Evolutionary conservation across 441 rosid species (phyloP).

Genomic region (Erodium chrysanthum): DNA sequence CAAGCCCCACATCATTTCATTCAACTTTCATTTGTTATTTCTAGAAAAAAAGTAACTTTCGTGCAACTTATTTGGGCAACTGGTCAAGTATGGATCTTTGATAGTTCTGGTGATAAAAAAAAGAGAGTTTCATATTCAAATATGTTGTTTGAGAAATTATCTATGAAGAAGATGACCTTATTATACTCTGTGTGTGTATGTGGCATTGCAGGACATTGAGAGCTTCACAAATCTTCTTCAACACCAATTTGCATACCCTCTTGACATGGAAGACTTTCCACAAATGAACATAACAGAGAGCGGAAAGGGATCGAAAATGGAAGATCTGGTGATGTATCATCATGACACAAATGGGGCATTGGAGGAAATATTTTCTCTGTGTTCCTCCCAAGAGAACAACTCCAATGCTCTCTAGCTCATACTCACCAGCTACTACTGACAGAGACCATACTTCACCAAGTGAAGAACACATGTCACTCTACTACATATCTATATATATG

Average conservation of each 20-base stretch:
- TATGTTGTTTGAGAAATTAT: background rate
- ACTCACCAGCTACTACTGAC: too few species aligned
- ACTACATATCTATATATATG: background rate
- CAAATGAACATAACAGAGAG: constrained; percentile 38
- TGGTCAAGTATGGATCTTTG: too few species aligned
- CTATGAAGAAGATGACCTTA: too few species aligned
- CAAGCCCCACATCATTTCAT: background rate
- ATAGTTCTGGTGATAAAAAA: too few species aligned
- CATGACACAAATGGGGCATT: constrained; percentile 29
- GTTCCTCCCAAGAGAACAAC: constrained; percentile 26
- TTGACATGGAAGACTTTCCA: constrained; percentile 57
- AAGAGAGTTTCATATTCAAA: too few species aligned
- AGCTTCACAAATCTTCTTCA: constrained; percentile 15
- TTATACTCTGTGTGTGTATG: background rate
- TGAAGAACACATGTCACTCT: background rate
- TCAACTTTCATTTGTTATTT: background rate
- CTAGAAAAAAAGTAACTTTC: background rate
- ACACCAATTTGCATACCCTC: constrained; percentile 43
- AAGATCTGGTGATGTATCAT: constrained; percentile 23
- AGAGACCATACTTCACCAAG: background rate
- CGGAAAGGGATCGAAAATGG: constrained; percentile 22
- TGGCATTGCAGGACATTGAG: constrained; percentile 25
- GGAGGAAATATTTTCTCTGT: constrained; percentile 42
- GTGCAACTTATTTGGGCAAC: too few species aligned
- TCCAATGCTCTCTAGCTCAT: constrained; percentile 16